Evolutionary conservation across 1,284 basidiomycete species (phyloP), one percentile per base, ranked within the genome.

Genomic region (Coriolopsis trogii): DNA sequence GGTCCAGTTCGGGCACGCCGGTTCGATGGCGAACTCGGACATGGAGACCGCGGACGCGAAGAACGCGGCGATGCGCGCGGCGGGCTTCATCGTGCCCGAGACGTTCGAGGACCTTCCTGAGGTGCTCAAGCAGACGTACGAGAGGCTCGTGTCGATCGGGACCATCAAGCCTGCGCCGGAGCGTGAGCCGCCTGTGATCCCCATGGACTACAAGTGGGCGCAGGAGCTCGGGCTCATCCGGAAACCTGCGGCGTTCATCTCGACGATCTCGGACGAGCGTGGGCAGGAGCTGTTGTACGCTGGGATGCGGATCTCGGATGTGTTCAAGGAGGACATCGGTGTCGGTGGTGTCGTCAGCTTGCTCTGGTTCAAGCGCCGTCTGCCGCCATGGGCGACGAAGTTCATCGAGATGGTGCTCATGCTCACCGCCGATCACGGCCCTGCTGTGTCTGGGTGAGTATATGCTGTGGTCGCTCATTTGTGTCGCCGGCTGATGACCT

Each of bases 151-250:
- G 50, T 68, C 72, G 59, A 71, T 70, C 40, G 93, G 95, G 46
- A 67, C 75, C 39, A 86, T 98, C 71, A 72, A 77, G 41, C 89
- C 87, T 61, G 80, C 86, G 77, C 63, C 77, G 44, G 96, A 98
- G 78, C 79, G 87, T 52, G 91, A 95, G 34, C 94, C 95, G 26
- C 96, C 96, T 20, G 87, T 92, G 60, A 98, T 98, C 70, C 96
- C 96, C 24, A 96, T 98, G 93, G 96, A 99, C 79, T 99, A 98
- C 89, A 97, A 98, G 81, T 98, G 96, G 96, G 96, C 96, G 38
- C 89, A 93, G 79, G 96, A 98, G 78, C 89, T 98, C 53, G 96
- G 96, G 53, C 88, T 98, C 71, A 95, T 99, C 73, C 90, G 96
- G 69, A 98, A 98, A 79, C 96, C 96, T 34, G 95, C 96, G 38